Base-by-base conservation (phyloP, 768 basidiomycete genomes). In the Tricholoma furcatifolium region DNA sequence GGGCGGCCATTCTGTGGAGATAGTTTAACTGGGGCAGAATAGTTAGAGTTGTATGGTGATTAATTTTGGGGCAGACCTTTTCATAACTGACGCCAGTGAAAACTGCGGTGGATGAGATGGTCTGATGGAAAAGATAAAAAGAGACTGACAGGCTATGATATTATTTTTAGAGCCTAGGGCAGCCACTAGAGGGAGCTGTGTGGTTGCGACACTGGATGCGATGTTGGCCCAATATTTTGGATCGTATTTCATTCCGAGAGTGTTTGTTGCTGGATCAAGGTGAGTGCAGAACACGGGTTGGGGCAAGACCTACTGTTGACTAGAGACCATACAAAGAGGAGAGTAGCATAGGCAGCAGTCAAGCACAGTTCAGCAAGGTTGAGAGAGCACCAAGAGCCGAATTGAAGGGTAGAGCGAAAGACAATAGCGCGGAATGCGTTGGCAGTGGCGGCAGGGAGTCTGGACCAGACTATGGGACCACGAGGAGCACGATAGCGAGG, bases 151-250 rank as follows among this genome's bases (percentile, higher is more conserved):
- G 5, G 69, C 67, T 27, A 74, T 61, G 15, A 82, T 61, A 51
- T 85, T 85, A 64, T 87, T 85, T 24, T 55, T 61, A 55, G 79
- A 80, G 1, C 81, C 82, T 21, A 87, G 73, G 2, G 76, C 82
- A 12, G 77, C 72, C 60, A 85, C 69, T 17, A 87, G 68, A 2
- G 83, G 79, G 0, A 82, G 64, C 62, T 87, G 82, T 34, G 70
- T 69, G 15, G 70, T 63, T 0, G 75, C 79, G 21, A 82, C 71
- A 27, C 66, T 65, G 1, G 71, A 77, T 1, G 75, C 69, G 23
- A 75, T 68, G 52, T 79, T 74, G 23, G 67, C 70, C 56, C 65
- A 75, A 56, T 75, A 74, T 44, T 69, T 64, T 0, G 73, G 68
- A 51, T 71, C 71, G 20, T 67, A 64, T 39, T 51, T 63, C 32